These are phyloP conservation scores for Helicostylum pulchrum DNA, from an alignment of 192 early-diverging fungal species.

Conservation along the genomic window DNA sequence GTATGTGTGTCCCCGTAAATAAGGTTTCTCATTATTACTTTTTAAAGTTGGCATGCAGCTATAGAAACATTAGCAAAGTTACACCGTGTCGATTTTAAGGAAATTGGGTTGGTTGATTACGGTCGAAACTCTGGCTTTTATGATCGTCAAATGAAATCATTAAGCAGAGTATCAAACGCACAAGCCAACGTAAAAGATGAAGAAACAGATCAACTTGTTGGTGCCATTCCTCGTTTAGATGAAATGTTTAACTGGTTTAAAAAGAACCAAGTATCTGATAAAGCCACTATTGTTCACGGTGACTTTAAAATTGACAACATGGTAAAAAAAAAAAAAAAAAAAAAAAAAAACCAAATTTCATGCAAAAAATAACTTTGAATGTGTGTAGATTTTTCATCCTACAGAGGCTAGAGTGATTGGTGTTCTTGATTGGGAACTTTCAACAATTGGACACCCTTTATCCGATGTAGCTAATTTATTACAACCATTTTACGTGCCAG, in stretches of 20 bases:
- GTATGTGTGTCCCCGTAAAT: no score
- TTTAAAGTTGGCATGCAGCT: slow-evolving; percentile 60
- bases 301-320: slow-evolving; percentile 73
- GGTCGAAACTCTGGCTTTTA: slow-evolving; percentile 75
- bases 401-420: slow-evolving; percentile 73
- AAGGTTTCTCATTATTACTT: neutral
- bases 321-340: neutral
- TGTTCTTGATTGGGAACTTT: slow-evolving; percentile 90
- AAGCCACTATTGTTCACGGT: slow-evolving; percentile 84
- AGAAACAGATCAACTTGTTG: slow-evolving; percentile 52
- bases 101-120: slow-evolving; percentile 67
- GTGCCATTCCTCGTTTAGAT: slow-evolving; percentile 63
- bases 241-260: slow-evolving; percentile 77
- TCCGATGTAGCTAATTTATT: slow-evolving; percentile 88
- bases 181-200: slow-evolving; percentile 68
- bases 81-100: slow-evolving; percentile 66
- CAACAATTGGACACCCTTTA: slow-evolving; percentile 88
- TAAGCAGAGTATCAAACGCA: slow-evolving; percentile 58
- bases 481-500: slow-evolving; percentile 54
- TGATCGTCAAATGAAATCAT: slow-evolving; percentile 74
- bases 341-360: no score
- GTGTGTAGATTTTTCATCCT: slow-evolving; percentile 75
- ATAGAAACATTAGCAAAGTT: slow-evolving; percentile 77
- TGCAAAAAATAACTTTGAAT: no score
- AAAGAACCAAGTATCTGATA: slow-evolving; percentile 63